Percentiles rank a stretch among this genome's conserved stretches.
Conservation (phyloP, 768 basidiomycete genomes). For the Rhizopogon salebrosus region DNA sequence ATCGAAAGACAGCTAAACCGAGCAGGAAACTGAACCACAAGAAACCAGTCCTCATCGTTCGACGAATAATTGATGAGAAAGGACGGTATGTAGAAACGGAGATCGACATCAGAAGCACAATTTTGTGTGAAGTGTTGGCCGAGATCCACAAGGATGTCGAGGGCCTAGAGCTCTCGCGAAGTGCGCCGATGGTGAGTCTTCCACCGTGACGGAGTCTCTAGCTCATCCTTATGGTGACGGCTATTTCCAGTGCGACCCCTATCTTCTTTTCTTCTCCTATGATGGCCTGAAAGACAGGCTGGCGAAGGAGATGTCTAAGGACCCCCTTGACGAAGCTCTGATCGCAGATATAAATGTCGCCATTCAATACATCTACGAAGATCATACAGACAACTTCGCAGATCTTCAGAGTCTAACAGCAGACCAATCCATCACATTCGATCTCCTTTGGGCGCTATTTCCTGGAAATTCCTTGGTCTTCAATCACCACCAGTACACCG, state of each 20-base stretch:
- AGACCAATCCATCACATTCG: slow-evolving; percentile 18
- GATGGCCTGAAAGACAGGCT: slow-evolving; percentile 8
- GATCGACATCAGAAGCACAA: not conserved
- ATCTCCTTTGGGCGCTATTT: slow-evolving; percentile 29
- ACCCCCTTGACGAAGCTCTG: slow-evolving; percentile 7
- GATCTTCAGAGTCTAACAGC: slow-evolving; percentile 9
- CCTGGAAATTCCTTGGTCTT: slow-evolving; percentile 17
- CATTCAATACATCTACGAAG: slow-evolving; percentile 12
- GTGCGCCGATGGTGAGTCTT: slow-evolving; percentile 2
- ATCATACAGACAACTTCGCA: slow-evolving; percentile 7
- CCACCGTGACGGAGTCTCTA: not conserved
- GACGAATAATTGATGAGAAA: slow-evolving; percentile 12
- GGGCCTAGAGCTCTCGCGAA: slow-evolving; percentile 3
- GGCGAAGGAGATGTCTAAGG: slow-evolving; percentile 9
- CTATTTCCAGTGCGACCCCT: slow-evolving; percentile 7
- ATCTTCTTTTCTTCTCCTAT: slow-evolving; percentile 13
- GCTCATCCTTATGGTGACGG: not conserved
- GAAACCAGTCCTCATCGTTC: slow-evolving; percentile 18
- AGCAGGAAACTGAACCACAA: slow-evolving; percentile 10
- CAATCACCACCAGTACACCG: not conserved
- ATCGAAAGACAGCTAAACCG: not conserved
- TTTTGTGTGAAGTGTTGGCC: not conserved
- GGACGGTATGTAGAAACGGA: not conserved
- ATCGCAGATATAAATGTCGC: slow-evolving; percentile 13
- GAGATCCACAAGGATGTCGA: not conserved